A percentile compares a stretch with the other conserved stretches of the same genome.
phyloP scores from a whole-genome alignment of 371 early-diverging fungal species.

The Gilbertella persicaria region DNA sequence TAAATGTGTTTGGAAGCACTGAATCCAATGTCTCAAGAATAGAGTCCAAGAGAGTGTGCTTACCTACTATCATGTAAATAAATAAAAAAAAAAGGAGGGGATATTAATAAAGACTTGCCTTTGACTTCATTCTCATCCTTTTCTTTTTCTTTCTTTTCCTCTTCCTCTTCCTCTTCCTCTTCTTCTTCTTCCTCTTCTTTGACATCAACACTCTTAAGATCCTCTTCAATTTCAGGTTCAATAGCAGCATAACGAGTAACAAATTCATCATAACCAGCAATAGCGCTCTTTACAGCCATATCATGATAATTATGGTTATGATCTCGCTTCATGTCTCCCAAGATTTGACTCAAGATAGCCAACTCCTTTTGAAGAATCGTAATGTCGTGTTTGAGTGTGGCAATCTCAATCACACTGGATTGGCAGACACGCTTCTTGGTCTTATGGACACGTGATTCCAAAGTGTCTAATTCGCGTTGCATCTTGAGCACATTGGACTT shows the following conservation, averaged over 20 bases:
- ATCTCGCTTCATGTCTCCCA: constrained; percentile 64
- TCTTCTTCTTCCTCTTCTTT: constrained; percentile 14
- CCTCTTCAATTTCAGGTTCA: constrained; percentile 29
- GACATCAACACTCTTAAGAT: constrained; percentile 16
- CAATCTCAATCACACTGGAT: constrained; percentile 24
- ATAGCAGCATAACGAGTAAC: constrained; percentile 33
- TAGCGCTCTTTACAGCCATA: constrained; percentile 68
- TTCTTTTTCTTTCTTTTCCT: constrained; percentile 15
- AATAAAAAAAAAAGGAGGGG: too few relatives aligned
- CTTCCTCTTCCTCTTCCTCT: constrained; percentile 17
- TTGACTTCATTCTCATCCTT: background rate
- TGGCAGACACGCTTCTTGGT: constrained; percentile 17
- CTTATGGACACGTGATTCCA: constrained; percentile 5
- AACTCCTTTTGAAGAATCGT: constrained; percentile 36
- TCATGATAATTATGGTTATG: constrained; percentile 83
- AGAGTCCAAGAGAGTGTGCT: constrained; percentile 8
- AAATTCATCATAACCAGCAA: constrained; percentile 65
- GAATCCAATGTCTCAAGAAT: constrained; percentile 23
- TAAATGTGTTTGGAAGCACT: constrained; percentile 19
- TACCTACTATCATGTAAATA: constrained; percentile 10
- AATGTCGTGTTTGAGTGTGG: constrained; percentile 37
- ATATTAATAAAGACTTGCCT: background rate
- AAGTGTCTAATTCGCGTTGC: constrained; percentile 22
- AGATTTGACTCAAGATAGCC: constrained; percentile 38
- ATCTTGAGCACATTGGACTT: constrained; percentile 24